Evolutionary conservation across 2,329 filamentous ascomycete genomes (phyloP), one percentile per base, ranked within the genome.

Genomic region (Fonsecaea pedrosoi): DNA sequence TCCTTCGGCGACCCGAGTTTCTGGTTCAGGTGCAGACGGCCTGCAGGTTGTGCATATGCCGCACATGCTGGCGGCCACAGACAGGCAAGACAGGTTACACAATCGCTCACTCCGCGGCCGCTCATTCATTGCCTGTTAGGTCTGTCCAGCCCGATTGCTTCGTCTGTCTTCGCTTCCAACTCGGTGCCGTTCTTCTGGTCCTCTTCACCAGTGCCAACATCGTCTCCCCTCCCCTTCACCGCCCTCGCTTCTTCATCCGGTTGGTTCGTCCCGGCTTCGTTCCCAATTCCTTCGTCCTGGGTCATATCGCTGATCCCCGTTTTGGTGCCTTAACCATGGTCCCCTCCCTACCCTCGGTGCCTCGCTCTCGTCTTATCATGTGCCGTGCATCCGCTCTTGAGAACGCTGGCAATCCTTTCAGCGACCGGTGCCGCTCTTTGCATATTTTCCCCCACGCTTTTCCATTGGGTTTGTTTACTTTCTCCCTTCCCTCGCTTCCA

Each of bases 1-100:
- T 64, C 61, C 38, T 30, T 32, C 53, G 18, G 40, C 40, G 61
- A 50, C 61, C 61, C 61, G 61, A 64, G 34, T 64, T 25, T 54
- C 54, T 64, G 61, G 61, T 58, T 64, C 40, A 45, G 42, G 60
- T 34, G 59, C 37, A 58, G 37, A n/a, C 54, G 45, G 18, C 45
- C 45, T 50, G 45, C 45, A 50, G 18, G 21, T 25, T 3, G 45
- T 50, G 45, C 45, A 50, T 25, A 10, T 50, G 54, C 34, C 35
- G 30, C 30, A 32, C 30, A 32, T 32, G 30, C 30, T 32, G 30
- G 6, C 30, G 6, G 30, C 30, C 30, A 32, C 30, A 32, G 30
- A 32, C 30, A 50, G 57, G 34, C 12, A 25, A 25, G 53, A 37
- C 57, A 50, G 57, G 34, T 21, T 50, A 50, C 45, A 50, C 45